Base-by-base conservation (phyloP, 2,329 filamentous ascomycete species). In the Grosmannia huntii region DNA sequence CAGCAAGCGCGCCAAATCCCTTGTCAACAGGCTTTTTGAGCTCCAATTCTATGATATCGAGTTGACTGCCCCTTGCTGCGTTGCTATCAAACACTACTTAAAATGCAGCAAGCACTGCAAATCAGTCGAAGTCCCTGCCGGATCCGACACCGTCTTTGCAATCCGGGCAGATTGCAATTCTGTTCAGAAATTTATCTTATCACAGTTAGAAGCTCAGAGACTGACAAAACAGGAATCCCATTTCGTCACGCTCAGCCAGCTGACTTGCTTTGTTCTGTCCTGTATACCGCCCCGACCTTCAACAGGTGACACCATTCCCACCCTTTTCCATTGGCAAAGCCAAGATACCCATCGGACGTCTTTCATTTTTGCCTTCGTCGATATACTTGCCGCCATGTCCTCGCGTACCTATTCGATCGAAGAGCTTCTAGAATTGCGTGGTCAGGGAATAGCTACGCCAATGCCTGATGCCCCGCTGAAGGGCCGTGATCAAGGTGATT, bases 351-450 rank as follows among this genome's bases (percentile, higher is more conserved):
- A 60, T 28, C 59, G 56, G 14, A 64, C 61, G 1, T 59, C 54
- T 38, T 60, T 57, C 49, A 44, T 65, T 5, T 62, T 63, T 44
- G 63, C 62, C 11, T 63, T 61, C 53, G 50, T 62, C 38, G 57
- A 59, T 58, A 41, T 51, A 12, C 7, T 27, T 2, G 44, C 53
- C 27, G 38, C 19, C 21, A 65, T 63, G 62, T 57, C 59, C 5
- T 61, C 60, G 9, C 36, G 51, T 46, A 59, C n/a, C 12, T 65
- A 65, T 56, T 57, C 59, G 0, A 53, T 58, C 12, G 41, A 60
- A 16, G 60, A 65, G 55, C 61, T 65, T 25, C 62, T 65, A 11
- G 23, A 53, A 19, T 58, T 65, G 21, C 62, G 63, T 2, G 55
- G 48, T 16, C 44, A 11, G 12, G 58, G 52, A 5, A n/a, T 59